A percentile compares a stretch with the other conserved stretches of the same genome.
Evolutionary conservation across 2,329 filamentous ascomycete species (phyloP).

Genomic region (Verticillium klebahnii): DNA sequence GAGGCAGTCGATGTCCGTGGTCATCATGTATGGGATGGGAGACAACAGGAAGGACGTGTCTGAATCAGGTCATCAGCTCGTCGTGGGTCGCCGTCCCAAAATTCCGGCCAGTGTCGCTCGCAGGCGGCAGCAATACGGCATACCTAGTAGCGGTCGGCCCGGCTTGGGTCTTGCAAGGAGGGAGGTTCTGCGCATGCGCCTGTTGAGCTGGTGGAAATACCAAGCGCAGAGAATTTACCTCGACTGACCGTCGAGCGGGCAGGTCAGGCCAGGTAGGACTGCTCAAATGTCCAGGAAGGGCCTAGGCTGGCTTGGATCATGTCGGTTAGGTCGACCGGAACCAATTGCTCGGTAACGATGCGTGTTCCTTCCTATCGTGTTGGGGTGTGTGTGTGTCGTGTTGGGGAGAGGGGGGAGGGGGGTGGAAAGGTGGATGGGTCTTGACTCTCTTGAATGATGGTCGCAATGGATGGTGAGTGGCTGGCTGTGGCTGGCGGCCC

Average conservation of each 20-base stretch:
- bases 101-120: too few species aligned
- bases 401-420: neutral
- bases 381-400: neutral
- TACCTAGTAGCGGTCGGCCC: too few species aligned
- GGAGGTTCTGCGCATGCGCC: too few species aligned
- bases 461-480: neutral
- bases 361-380: neutral
- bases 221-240: neutral
- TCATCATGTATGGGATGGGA: neutral
- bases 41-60: neutral
- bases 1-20: too few species aligned
- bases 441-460: neutral
- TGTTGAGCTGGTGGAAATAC: neutral
- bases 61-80: neutral
- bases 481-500: neutral
- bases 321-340: neutral
- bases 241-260: neutral
- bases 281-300: neutral
- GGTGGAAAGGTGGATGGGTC: neutral
- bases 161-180: too few species aligned
- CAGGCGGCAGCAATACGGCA: too few species aligned
- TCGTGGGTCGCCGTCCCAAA: neutral
- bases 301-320: neutral
- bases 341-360: neutral
- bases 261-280: neutral